Evolutionary conservation across 2,329 filamentous ascomycete species (phyloP).

Genomic region (Ophiosphaerella korrae): DNA sequence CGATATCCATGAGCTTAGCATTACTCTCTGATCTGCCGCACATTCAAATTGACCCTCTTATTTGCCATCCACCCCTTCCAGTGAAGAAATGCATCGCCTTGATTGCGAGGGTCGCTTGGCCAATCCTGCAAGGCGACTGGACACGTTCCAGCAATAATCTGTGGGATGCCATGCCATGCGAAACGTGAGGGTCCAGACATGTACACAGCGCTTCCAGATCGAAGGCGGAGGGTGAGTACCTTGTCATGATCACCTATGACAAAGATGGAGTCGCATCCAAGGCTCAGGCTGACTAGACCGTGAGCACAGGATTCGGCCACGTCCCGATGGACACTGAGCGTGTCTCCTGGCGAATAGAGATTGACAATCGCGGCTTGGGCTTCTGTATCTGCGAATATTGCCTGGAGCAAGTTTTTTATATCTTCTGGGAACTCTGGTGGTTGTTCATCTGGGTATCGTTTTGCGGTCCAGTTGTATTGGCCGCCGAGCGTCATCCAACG

Average conservation of each 20-base stretch:
- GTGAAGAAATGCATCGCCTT: constrained; percentile 57
- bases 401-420: constrained; percentile 68
- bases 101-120: constrained; percentile 62
- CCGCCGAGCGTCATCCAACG: constrained; percentile 95
- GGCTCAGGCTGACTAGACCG: constrained; percentile 81
- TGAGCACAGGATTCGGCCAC: constrained; percentile 83
- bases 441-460: constrained; percentile 72
- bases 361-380: constrained; percentile 94
- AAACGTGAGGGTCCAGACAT: constrained; percentile 84
- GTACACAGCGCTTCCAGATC: constrained; percentile 87
- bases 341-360: constrained; percentile 88
- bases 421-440: constrained; percentile 78
- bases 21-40: constrained; percentile 78
- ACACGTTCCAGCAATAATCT: constrained; percentile 79
- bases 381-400: constrained; percentile 75
- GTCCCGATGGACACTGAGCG: constrained; percentile 89
- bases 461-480: constrained; percentile 94
- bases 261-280: constrained; percentile 91
- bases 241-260: constrained; percentile 66
- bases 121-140: constrained; percentile 75
- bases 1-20: not conserved
- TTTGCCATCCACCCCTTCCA: constrained; percentile 89
- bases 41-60: constrained; percentile 91
- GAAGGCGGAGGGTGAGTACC: constrained; percentile 52
- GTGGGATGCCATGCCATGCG: constrained; percentile 95